These are phyloP conservation scores for Ampelomyces quisqualis DNA, from an alignment of 2,329 filamentous ascomycete species.

Conservation along the genomic window DNA sequence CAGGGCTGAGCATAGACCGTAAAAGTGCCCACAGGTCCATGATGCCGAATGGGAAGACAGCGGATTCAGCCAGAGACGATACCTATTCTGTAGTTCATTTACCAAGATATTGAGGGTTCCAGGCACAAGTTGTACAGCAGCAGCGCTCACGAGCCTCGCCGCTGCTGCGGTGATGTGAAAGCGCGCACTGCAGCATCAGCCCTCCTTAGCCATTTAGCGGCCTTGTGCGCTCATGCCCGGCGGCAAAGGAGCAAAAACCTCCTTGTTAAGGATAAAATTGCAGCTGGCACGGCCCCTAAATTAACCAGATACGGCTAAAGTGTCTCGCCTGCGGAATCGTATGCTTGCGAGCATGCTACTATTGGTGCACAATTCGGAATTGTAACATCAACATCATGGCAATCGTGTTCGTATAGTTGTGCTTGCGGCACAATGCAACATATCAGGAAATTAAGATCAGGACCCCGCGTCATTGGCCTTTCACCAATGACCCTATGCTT, in stretches of 20 bases:
- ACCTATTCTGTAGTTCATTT: constrained; percentile 3
- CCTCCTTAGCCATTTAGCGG: constrained; percentile 25
- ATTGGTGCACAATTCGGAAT: constrained; percentile 15
- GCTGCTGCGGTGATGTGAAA: constrained; percentile 32
- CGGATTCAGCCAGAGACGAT: too few relatives aligned
- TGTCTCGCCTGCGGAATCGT: constrained; percentile 8
- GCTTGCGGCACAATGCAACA: constrained; percentile 7
- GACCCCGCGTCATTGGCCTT: constrained; percentile 15
- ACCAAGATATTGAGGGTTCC: not conserved
- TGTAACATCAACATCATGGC: constrained; percentile 12
- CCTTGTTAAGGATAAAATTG: constrained; percentile 17
- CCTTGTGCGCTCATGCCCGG: constrained; percentile 18
- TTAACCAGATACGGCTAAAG: constrained; percentile 19
- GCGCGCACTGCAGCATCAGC: constrained; percentile 30
- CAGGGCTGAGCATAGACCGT: constrained; percentile 26
- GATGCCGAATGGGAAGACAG: too few relatives aligned
- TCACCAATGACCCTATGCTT: constrained; percentile 9
- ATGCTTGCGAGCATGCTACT: constrained; percentile 6
- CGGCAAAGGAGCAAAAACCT: constrained; percentile 27
- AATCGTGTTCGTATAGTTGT: constrained; percentile 1
- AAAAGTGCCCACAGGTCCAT: too few relatives aligned
- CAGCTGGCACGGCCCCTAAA: constrained; percentile 19
- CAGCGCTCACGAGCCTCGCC: constrained; percentile 27
- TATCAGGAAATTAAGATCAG: constrained; percentile 13
- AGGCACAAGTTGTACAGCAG: constrained; percentile 14